phyloP scores from a whole-genome alignment of 805 yeast genomes.

The Schwanniomyces yamadae region DNA sequence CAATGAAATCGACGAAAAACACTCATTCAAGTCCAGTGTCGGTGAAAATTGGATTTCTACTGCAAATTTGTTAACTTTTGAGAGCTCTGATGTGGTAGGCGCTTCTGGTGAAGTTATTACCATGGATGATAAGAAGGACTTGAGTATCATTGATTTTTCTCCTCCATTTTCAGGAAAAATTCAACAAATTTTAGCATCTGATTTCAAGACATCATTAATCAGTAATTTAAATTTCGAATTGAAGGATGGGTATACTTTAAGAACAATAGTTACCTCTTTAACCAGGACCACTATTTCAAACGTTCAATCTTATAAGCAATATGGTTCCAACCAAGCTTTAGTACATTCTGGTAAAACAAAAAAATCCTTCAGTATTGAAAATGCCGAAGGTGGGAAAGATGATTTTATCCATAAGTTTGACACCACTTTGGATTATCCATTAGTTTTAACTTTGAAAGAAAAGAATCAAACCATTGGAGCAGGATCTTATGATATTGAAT shows the following conservation, averaged over 20 bases:
- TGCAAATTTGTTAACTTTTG: conserved; percentile 57
- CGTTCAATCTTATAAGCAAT: conserved; percentile 33
- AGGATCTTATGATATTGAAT: conserved; percentile 15
- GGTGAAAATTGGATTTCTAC: conserved; percentile 60
- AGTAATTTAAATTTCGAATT: conserved; percentile 39
- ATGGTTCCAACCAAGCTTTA: conserved; percentile 41
- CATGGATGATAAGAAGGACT: conserved; percentile 22
- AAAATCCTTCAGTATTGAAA: conserved; percentile 21
- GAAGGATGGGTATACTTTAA: conserved; percentile 34
- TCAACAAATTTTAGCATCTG: conserved; percentile 39
- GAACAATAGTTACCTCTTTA: conserved; percentile 24
- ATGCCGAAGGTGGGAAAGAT: conserved; percentile 13
- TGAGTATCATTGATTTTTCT: conserved; percentile 28
- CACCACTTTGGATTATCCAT: conserved; percentile 26
- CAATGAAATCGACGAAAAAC: conserved; percentile 47
- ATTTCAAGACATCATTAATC: conserved; percentile 28
- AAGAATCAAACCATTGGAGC: conserved; percentile 4
- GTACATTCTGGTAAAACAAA: conserved; percentile 21
- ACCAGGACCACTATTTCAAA: conserved; percentile 36
- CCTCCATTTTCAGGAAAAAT: conserved; percentile 38
- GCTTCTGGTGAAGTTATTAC: conserved; percentile 40
- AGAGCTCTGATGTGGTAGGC: conserved; percentile 37
- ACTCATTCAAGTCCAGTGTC: conserved; percentile 20
- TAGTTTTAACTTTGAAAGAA: conserved; percentile 17
- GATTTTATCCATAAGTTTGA: conserved; percentile 12